Evolutionary conservation across 129 eudicot genomes (phyloP), one percentile per base, ranked within the genome.

Genomic region (Dittrichia graveolens): DNA sequence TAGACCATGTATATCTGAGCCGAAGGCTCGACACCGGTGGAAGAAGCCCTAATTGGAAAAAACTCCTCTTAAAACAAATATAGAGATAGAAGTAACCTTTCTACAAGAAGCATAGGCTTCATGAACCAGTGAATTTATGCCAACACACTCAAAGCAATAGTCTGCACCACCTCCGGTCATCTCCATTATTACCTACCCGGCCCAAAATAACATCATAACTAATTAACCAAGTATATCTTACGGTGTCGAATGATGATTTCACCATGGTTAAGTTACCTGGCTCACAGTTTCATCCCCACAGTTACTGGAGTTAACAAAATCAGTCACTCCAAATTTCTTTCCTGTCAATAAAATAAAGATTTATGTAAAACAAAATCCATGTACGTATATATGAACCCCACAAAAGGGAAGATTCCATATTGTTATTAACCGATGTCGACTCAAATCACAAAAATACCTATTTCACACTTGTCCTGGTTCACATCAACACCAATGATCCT

Each of bases 131-230:
- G 89, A 81, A 31, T 83, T 60, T 74, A 71, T 15, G 48, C 98
- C 98, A 55, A 93, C 95, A 49, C 98, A 93, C 80, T 93, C 98
- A 48, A 93, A 93, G 81, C 96, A 89, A 69, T 93, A 93, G 59
- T 93, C 98, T 10, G 98, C 98, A 78, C 98, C 96, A 7, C 98
- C 98, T 58, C 53, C 85, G 7, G 95, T 88, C 91, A 91, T 87
- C 75, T 90, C 94, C 1, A 47, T 76, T 59, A 90, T 83, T 56
- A 85, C 79, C 96, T 90, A 72, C 40, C 44, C 31, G 31, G 31
- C 31, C 40, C 37, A 63, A 66, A 61, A 66, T 18, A 44, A 38
- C 53, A 49, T 16, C 16, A 50, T n/a, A 7, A 62, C 12, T 11
- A 54, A 46, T 16, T 46, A 4, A 75, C 34, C 18, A 43, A 65